Evolutionary conservation across 345 rosid genomes (phyloP).

Genomic region (Dovyalis caffra): DNA sequence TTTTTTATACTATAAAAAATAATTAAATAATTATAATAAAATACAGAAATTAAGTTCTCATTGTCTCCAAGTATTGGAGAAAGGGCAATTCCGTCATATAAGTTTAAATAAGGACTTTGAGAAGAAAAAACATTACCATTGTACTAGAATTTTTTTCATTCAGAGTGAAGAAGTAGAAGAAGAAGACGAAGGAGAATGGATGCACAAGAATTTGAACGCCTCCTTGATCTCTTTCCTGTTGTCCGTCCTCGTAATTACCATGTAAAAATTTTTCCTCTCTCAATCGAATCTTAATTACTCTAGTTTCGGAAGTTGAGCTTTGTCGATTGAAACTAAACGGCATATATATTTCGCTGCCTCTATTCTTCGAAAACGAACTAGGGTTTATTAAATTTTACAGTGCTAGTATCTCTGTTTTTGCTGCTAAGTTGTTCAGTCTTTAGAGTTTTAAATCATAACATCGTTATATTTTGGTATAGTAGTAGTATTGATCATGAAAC

Average conservation of each 20-base stretch:
- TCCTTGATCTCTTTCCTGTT: constrained; percentile 75
- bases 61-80: too few relatives aligned
- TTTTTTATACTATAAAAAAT: too few relatives aligned
- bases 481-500: not conserved
- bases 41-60: too few relatives aligned
- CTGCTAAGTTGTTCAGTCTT: not conserved
- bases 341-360: not conserved
- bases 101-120: not conserved
- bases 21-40: too few relatives aligned
- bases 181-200: constrained; percentile 43
- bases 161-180: not conserved
- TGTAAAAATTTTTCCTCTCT: constrained; percentile 29
- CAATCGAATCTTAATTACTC: not conserved
- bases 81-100: too few relatives aligned
- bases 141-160: not conserved
- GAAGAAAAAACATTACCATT: not conserved
- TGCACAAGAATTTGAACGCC: constrained; percentile 71
- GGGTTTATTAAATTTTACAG: not conserved
- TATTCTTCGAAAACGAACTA: not conserved
- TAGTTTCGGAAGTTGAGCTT: not conserved
- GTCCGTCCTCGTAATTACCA: constrained; percentile 69
- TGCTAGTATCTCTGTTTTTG: not conserved
- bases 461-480: not conserved
- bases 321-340: not conserved
- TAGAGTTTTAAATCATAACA: not conserved